Evolutionary conservation across 495 filamentous ascomycete genomes (phyloP), one percentile per base, ranked within the genome.

Genomic region (Emericellopsis terricola): DNA sequence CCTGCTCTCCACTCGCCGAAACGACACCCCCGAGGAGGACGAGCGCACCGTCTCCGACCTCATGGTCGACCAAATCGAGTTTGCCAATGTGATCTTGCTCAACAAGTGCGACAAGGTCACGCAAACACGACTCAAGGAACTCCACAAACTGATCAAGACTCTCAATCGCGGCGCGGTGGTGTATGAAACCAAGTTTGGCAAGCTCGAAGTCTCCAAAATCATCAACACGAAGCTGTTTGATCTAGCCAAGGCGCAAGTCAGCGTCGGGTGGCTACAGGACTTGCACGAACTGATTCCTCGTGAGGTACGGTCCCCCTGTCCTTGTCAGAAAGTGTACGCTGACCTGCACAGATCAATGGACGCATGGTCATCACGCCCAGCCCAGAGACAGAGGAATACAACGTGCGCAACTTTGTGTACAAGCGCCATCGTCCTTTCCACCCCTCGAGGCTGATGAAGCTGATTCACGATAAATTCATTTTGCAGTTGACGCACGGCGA

Each of bases 61-160:
- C 2, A 66, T 71, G 51, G 66, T 71, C 0, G 69, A 74, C 36
- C 69, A 74, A 39, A 68, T 74, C 29, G 69, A 74, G 43, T 74
- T 74, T 36, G 67, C 69, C 4, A 65, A 74, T 33, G 66, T 74
- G 2, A 50, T 74, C 9, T 52, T 74, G 19, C 39, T 73, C 19
- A 73, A 74, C 42, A 74, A 74, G 47, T 42, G 37, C 17, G 48
- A 53, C 19, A 29, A 51, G 8, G 51, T 55, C 50, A 32, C 59
- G 6, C 16, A 3, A 3, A 13, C 9, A 6, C 5, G 8, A 0
- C 10, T 8, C 15, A 4, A 15, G 10, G 8, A 8, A 4, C 63
- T 71, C 42, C 39, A 48, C 15, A 55, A 57, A 4, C 41, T 68
- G 6, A 38, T 73, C 16, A 51, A 47, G 17, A 38, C 63, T 18